Conservation (phyloP, 2,329 filamentous ascomycete genomes). For the Xylariaceae sp. region DNA sequence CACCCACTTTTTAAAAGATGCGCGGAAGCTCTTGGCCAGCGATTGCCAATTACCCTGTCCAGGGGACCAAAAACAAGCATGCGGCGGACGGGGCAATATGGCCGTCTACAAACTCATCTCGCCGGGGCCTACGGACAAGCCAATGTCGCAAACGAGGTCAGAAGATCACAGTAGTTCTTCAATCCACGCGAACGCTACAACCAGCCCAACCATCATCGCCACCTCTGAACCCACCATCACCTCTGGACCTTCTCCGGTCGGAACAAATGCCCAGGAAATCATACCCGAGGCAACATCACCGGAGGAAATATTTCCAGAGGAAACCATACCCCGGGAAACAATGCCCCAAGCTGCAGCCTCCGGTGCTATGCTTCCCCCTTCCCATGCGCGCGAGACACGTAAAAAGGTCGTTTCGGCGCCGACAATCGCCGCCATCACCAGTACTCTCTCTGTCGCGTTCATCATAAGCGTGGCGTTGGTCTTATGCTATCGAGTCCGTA, state of each 20-base stretch:
- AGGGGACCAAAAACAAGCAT: conserved; percentile 22
- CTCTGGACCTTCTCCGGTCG: background rate
- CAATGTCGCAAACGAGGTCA: background rate
- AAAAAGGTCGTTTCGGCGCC: conserved; percentile 8
- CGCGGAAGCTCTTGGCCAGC: conserved; percentile 18
- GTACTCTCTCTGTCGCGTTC: conserved; percentile 24
- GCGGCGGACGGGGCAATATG: conserved; percentile 22
- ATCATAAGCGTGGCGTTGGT: conserved; percentile 20
- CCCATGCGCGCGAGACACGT: conserved; percentile 2
- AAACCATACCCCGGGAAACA: background rate
- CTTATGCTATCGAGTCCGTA: conserved; percentile 23
- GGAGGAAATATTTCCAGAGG: too few species aligned
- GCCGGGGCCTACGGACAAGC: background rate
- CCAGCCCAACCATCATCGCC: background rate
- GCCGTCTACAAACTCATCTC: conserved; percentile 22
- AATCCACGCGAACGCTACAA: background rate
- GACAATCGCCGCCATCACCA: conserved; percentile 24
- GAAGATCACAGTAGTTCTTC: background rate
- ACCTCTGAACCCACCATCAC: background rate
- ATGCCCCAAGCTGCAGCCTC: background rate
- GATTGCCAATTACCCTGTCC: conserved; percentile 24
- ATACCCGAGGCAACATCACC: too few species aligned
- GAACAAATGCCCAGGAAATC: too few species aligned
- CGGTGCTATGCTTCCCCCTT: background rate
- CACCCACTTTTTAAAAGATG: conserved; percentile 14